These are phyloP conservation scores for Hyaloperonospora brassicae DNA, from an alignment of 352 stramenopile species.

Conservation along the genomic window DNA sequence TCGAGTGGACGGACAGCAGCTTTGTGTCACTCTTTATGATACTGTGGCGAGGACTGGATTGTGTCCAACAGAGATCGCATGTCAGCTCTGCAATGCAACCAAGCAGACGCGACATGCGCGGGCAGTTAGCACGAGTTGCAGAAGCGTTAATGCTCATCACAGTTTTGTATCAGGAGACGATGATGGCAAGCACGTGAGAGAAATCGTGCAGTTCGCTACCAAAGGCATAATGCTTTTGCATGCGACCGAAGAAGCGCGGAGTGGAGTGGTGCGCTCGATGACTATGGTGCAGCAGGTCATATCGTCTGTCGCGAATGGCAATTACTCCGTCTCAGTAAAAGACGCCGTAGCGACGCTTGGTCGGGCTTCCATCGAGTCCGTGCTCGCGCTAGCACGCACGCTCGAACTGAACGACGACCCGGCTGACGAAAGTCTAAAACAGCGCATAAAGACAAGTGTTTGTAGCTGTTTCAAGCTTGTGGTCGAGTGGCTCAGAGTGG, in stretches of 20 bases:
- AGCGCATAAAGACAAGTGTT: conserved; percentile 22
- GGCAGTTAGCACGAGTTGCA: conserved; percentile 19
- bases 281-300: conserved; percentile 31
- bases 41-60: conserved; percentile 31
- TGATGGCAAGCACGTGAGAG: conserved; percentile 25
- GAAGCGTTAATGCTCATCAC: conserved; percentile 4
- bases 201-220: conserved; percentile 39
- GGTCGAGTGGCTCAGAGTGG: conserved; percentile 33
- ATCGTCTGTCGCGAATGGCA: conserved; percentile 19
- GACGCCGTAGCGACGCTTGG: conserved; percentile 29
- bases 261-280: conserved; percentile 29
- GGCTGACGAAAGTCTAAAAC: conserved; percentile 3
- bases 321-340: conserved; percentile 21
- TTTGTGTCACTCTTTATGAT: conserved; percentile 14
- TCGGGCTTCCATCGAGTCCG: conserved; percentile 37
- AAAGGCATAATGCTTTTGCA: conserved; percentile 45
- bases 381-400: conserved; percentile 33
- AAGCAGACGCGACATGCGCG: conserved; percentile 25
- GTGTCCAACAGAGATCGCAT: conserved; percentile 35
- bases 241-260: conserved; percentile 31
- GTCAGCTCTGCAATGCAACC: conserved; percentile 34
- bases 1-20: conserved; percentile 8
- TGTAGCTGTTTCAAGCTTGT: conserved; percentile 28
- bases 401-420: conserved; percentile 9
- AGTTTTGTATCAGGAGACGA: conserved; percentile 17